phyloP scores from a whole-genome alignment of 345 rosid species.

The Moricandia moricandioides region DNA sequence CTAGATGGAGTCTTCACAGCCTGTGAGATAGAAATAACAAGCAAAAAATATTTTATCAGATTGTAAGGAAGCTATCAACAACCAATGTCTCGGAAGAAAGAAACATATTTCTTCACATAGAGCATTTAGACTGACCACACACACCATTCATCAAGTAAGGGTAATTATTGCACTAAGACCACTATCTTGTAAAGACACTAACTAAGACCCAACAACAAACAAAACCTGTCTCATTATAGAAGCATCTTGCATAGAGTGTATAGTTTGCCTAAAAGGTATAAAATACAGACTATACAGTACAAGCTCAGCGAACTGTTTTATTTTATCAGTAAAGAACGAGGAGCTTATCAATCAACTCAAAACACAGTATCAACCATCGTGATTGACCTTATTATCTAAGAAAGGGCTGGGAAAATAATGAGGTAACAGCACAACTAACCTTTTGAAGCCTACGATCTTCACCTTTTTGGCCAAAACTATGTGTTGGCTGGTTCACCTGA shows the following conservation, averaged over 20 bases:
- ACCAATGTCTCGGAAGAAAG: background rate
- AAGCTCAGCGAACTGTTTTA: background rate
- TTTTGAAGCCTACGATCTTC: slow-evolving; percentile 58
- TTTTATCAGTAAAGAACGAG: background rate
- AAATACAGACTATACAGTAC: background rate
- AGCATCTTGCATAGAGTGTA: slow-evolving; percentile 11
- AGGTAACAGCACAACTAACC: slow-evolving; percentile 46
- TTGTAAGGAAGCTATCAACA: slow-evolving; percentile 9
- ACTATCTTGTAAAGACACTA: background rate
- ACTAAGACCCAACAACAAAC: slow-evolving; percentile 1
- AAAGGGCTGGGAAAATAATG: slow-evolving; percentile 6
- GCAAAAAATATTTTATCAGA: slow-evolving; percentile 20
- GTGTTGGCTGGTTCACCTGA: slow-evolving; percentile 47
- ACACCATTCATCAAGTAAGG: background rate
- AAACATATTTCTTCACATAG: background rate
- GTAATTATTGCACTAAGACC: slow-evolving; percentile 2
- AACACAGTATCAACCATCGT: slow-evolving; percentile 3
- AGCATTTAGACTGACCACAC: background rate
- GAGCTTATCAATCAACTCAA: slow-evolving; percentile 12
- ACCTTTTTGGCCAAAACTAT: slow-evolving; percentile 52
- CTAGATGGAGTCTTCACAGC: slow-evolving; percentile 50
- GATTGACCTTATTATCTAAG: slow-evolving; percentile 13
- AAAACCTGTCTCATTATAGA: background rate
- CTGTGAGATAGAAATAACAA: slow-evolving; percentile 44
- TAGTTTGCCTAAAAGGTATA: background rate